These are phyloP conservation scores for Hanseniaspora thailandica DNA, from an alignment of 805 yeast species.

Conservation along the genomic window DNA sequence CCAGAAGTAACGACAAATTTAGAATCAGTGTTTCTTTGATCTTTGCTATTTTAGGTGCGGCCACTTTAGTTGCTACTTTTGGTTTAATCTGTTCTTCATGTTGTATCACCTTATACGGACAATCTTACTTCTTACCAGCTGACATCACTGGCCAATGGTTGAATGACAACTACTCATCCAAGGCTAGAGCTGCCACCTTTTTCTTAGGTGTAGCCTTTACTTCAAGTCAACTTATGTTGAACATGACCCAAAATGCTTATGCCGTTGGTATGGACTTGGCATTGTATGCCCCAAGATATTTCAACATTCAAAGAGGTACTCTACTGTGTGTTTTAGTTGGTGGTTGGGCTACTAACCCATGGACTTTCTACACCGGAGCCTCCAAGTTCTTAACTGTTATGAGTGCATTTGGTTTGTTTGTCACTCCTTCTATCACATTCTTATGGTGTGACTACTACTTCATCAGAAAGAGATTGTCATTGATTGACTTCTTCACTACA, in stretches of 20 bases:
- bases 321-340: constrained; percentile 24
- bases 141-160: constrained; percentile 34
- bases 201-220: constrained; percentile 31
- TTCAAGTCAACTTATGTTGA: constrained; percentile 30
- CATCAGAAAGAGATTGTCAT: constrained; percentile 26
- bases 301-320: constrained; percentile 31
- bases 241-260: constrained; percentile 30
- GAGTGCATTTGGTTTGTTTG: constrained; percentile 32
- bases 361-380: constrained; percentile 32
- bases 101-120: constrained; percentile 28
- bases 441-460: constrained; percentile 30
- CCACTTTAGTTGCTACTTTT: constrained; percentile 32
- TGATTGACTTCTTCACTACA: constrained; percentile 30
- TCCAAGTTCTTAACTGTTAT: constrained; percentile 30
- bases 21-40: constrained; percentile 5
- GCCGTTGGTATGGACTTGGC: constrained; percentile 34
- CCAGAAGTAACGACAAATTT: constrained; percentile 20
- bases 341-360: constrained; percentile 33
- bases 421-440: constrained; percentile 31
- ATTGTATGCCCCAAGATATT: constrained; percentile 28
- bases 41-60: constrained; percentile 29
- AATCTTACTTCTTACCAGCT: constrained; percentile 32
- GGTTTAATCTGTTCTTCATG: constrained; percentile 33
- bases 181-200: constrained; percentile 34
- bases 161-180: constrained; percentile 27